These are phyloP conservation scores for Cutaneotrichosporon daszewskae DNA, from an alignment of 1,284 basidiomycete genomes.

Conservation along the genomic window DNA sequence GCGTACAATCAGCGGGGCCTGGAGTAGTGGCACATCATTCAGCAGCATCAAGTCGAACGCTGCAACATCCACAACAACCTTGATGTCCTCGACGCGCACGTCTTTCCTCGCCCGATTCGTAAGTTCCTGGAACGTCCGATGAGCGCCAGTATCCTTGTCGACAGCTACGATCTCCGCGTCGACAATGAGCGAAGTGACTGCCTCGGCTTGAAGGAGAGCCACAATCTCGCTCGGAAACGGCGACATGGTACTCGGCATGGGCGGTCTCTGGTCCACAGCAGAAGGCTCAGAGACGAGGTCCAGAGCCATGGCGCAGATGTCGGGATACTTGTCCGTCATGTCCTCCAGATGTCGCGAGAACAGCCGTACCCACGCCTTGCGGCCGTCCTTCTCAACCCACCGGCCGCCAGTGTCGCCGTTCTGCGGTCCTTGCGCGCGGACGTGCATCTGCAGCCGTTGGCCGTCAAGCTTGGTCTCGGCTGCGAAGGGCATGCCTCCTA, in stretches of 20 bases:
- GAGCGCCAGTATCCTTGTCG: conserved; percentile 71
- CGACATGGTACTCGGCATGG: conserved; percentile 28
- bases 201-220: conserved; percentile 25
- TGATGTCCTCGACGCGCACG: conserved; percentile 92
- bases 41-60: conserved; percentile 92
- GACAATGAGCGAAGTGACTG: conserved; percentile 73
- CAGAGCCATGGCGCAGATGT: conserved; percentile 61
- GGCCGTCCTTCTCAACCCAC: conserved; percentile 48
- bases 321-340: conserved; percentile 92
- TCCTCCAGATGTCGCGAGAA: conserved; percentile 85
- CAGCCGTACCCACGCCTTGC: conserved; percentile 57
- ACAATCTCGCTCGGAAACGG: conserved; percentile 23
- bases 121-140: conserved; percentile 97
- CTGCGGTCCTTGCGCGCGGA: conserved; percentile 44
- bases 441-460: conserved; percentile 80
- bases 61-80: conserved; percentile 90
- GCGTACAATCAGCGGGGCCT: conserved; percentile 65
- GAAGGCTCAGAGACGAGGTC: conserved; percentile 30
- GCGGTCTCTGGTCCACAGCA: not conserved
- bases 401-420: conserved; percentile 43
- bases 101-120: conserved; percentile 94
- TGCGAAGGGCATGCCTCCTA: conserved; percentile 63
- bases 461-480: conserved; percentile 83
- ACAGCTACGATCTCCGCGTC: conserved; percentile 97
- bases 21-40: conserved; percentile 80